Conservation (phyloP, 805 yeast species). For the Suhomyces vadensis region DNA sequence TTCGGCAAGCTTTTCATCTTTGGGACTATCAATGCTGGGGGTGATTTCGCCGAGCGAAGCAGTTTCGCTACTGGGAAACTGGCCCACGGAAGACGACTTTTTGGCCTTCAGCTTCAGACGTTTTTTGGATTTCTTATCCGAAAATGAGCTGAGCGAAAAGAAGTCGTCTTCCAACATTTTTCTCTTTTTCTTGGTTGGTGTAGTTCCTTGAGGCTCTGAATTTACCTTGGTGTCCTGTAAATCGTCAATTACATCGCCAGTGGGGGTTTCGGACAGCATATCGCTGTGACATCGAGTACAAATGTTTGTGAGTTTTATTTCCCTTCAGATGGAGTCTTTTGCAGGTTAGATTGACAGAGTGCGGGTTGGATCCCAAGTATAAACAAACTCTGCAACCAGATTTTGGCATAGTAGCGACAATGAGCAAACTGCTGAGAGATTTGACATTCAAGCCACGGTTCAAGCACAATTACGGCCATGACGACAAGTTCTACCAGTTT, state of each 20-base stretch:
- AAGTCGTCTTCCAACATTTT: constrained; percentile 15
- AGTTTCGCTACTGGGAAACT: background rate
- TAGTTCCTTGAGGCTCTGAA: background rate
- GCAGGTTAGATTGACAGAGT: too few species aligned
- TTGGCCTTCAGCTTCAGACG: constrained; percentile 8
- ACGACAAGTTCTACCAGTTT: constrained; percentile 42
- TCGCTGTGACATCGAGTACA: too few species aligned
- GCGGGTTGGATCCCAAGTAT: too few species aligned
- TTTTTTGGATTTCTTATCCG: constrained; percentile 8
- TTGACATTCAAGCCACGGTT: constrained; percentile 33
- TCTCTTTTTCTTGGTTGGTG: constrained; percentile 13
- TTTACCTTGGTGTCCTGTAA: background rate
- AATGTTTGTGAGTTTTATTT: too few species aligned
- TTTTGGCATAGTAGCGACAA: too few species aligned
- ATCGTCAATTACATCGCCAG: background rate
- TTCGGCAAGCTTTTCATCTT: background rate
- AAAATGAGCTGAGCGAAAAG: constrained; percentile 15
- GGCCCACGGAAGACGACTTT: constrained; percentile 1
- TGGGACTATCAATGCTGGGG: background rate
- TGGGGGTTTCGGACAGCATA: constrained; percentile 3
- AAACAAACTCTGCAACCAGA: too few species aligned
- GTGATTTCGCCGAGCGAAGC: background rate
- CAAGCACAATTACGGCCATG: constrained; percentile 48
- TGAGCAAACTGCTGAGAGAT: constrained; percentile 17
- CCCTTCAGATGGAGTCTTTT: too few species aligned